Evolutionary conservation across 2,329 filamentous ascomycete genomes (phyloP), one percentile per base, ranked within the genome.

Genomic region (Monosporascus sp.): DNA sequence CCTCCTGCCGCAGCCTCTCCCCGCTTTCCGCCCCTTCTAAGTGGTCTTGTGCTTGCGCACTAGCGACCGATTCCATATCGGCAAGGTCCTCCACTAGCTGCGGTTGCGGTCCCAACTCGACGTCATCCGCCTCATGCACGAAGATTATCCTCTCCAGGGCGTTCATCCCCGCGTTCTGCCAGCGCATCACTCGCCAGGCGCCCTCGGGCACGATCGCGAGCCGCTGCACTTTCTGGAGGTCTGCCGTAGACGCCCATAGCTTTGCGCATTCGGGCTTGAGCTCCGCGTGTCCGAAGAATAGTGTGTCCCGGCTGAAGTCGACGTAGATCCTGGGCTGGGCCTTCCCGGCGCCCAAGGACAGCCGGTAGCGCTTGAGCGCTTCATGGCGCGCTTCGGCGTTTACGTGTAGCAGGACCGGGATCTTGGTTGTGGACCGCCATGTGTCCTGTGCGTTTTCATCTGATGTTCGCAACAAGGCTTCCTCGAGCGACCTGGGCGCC

Each of bases 151-250:
- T 64, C 47, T 67, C 51, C 7, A 69, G 43, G 0, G 60, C 59
- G n/a, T 59, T 57, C 9, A 66, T 52, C 19, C 63, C 61, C 17
- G 61, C 54, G 24, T 64, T 63, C 50, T 61, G 61, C 61, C 62
- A 67, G 37, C 61, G 62, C 41, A 69, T 45, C 19, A 63, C 61
- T 37, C 66, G 56, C 63, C 64, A 69, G n/a, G 64, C 64, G 19
- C 65, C 65, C 40, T 69, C 66, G 40, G 66, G 64, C 7, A 68
- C 65, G 7, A 69, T 60, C 11, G 67, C 67, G 9, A 69, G 63
- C 24, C 61, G 61, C 49, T 55, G 56, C 16, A 65, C 56, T 45
- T 59, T 59, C 36, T 59, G 48, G 27, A 69, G 55, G 38, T 64
- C 67, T 37, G 51, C 49, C 7, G 66, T 69, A 7, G 55, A 50